phyloP scores from a whole-genome alignment of 2,329 filamentous ascomycete species.

The Fusarium euwallaceae region DNA sequence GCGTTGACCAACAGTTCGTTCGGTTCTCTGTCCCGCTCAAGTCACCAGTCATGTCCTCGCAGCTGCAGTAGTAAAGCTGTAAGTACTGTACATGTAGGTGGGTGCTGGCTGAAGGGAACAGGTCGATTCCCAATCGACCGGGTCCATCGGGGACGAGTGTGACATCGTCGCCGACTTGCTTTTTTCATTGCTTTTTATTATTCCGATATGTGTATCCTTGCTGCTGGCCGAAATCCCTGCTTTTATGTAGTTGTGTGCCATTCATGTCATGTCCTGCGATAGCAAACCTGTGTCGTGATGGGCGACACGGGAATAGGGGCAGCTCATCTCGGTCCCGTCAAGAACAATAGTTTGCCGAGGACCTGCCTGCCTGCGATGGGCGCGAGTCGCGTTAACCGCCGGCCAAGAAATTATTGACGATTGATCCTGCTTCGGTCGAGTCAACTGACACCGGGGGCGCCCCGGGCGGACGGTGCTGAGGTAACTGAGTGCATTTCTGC shows the following conservation, averaged over 20 bases:
- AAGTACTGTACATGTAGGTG: background rate
- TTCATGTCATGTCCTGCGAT: background rate
- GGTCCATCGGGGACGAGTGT: constrained; percentile 5
- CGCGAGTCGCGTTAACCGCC: constrained; percentile 12
- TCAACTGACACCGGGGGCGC: constrained; percentile 12
- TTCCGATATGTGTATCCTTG: background rate
- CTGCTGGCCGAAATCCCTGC: constrained; percentile 7
- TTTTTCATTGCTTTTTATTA: constrained; percentile 7
- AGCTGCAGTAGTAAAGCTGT: constrained; percentile 2
- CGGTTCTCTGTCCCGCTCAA: background rate
- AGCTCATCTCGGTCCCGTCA: constrained; percentile 7
- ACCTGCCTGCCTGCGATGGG: background rate
- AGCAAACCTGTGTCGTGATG: background rate
- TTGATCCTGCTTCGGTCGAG: constrained; percentile 8
- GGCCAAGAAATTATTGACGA: constrained; percentile 11
- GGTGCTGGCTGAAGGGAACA: constrained; percentile 2
- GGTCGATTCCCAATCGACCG: constrained; percentile 10
- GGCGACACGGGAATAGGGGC: constrained; percentile 1
- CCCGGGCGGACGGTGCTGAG: constrained; percentile 2
- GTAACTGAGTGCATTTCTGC: background rate
- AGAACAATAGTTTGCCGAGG: constrained; percentile 2
- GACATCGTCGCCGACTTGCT: constrained; percentile 9
- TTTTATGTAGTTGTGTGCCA: background rate
- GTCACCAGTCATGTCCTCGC: constrained; percentile 16
- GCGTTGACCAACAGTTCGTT: constrained; percentile 12